Evolutionary conservation across 345 rosid genomes (phyloP).

Genomic region (Rhizophora apiculata): DNA sequence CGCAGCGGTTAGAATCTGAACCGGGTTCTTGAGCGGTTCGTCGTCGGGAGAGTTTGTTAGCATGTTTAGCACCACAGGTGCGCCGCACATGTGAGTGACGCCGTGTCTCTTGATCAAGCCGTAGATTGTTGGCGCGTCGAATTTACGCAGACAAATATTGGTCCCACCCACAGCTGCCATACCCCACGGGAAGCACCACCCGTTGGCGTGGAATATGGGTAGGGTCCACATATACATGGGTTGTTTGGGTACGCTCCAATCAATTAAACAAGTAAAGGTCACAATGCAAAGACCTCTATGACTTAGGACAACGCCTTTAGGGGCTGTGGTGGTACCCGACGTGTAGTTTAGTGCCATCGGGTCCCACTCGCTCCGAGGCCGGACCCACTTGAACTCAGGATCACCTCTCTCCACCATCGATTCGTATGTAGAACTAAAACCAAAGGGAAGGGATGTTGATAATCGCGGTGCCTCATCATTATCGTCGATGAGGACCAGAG

Average conservation of each 20-base stretch:
- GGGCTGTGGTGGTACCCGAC: conserved; percentile 30
- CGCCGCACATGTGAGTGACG: conserved; percentile 33
- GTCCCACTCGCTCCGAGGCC: conserved; percentile 23
- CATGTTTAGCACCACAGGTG: conserved; percentile 28
- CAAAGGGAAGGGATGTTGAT: background rate
- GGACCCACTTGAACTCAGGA: conserved; percentile 23
- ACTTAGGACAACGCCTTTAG: conserved; percentile 24
- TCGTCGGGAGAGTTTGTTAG: conserved; percentile 12
- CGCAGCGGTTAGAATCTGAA: conserved; percentile 18
- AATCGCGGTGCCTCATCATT: conserved; percentile 24
- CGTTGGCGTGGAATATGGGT: conserved; percentile 29
- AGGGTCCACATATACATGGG: conserved; percentile 25
- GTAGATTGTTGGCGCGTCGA: conserved; percentile 12
- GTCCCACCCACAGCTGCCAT: conserved; percentile 26
- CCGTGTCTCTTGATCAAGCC: conserved; percentile 18
- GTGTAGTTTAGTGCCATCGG: conserved; percentile 24
- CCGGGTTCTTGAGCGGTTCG: conserved; percentile 6
- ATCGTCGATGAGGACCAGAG: conserved; percentile 48
- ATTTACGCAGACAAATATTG: conserved; percentile 22
- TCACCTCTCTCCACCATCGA: conserved; percentile 18
- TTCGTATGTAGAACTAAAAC: conserved; percentile 21
- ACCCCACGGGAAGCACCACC: conserved; percentile 28
- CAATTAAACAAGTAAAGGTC: conserved; percentile 6
- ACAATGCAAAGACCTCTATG: conserved; percentile 19
- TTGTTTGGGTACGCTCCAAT: conserved; percentile 20